Evolutionary conservation across 192 early-diverging fungal species (phyloP).

Genomic region (Haplosporangium gracile): DNA sequence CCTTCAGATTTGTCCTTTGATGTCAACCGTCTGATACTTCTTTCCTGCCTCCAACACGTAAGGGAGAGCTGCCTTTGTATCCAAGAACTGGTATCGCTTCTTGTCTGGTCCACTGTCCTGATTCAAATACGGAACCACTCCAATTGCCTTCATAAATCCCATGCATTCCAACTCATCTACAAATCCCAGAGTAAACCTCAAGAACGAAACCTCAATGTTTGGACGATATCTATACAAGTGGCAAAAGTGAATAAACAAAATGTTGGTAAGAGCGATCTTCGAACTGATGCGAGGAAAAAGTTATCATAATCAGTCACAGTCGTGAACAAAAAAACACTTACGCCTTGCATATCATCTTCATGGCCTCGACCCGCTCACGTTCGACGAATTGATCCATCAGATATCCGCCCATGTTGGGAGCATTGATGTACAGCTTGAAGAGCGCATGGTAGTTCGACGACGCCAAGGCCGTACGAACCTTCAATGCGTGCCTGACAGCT

Average conservation of each 20-base stretch:
- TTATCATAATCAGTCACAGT: not conserved
- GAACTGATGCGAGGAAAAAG: not conserved
- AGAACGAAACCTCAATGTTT: constrained; percentile 65
- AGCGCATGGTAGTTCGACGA: constrained; percentile 89
- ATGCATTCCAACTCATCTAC: constrained; percentile 53
- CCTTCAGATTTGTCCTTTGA: constrained; percentile 81
- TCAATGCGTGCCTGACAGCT: constrained; percentile 84
- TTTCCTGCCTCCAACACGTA: constrained; percentile 64
- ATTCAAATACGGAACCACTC: constrained; percentile 13
- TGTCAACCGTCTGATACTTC: constrained; percentile 79
- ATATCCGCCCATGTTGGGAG: constrained; percentile 91
- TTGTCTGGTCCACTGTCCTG: constrained; percentile 49
- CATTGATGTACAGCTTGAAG: constrained; percentile 81
- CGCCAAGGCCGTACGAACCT: constrained; percentile 83
- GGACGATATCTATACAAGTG: constrained; percentile 67
- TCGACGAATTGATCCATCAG: constrained; percentile 94
- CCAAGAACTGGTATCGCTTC: constrained; percentile 57
- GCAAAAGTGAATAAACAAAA: not conserved
- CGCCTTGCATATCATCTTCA: constrained; percentile 84
- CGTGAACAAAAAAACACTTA: constrained; percentile 53
- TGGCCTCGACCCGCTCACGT: constrained; percentile 85
- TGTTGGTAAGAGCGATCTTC: not conserved
- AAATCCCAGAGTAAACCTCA: constrained; percentile 81
- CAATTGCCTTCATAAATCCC: constrained; percentile 63
- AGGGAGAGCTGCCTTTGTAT: constrained; percentile 70